Evolutionary conservation across 495 filamentous ascomycete species (phyloP).

Genomic region (Penicillium longicatenatum): DNA sequence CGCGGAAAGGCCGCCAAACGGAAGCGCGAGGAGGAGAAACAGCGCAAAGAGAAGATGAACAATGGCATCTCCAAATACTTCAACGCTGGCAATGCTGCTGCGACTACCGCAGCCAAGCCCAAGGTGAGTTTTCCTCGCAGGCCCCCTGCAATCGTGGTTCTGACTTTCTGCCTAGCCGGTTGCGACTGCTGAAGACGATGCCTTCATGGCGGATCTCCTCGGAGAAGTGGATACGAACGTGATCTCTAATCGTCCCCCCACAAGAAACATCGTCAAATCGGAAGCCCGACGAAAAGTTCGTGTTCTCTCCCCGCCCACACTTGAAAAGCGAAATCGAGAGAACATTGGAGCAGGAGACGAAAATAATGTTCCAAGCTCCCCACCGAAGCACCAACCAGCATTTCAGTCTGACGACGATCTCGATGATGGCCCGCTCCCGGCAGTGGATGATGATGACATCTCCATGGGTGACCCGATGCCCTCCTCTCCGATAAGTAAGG

Average conservation of each 20-base stretch:
- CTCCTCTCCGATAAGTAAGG: conserved; percentile 85
- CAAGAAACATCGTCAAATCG: conserved; percentile 67
- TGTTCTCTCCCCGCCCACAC: conserved; percentile 72
- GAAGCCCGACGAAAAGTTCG: conserved; percentile 76
- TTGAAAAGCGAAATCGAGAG: conserved; percentile 49
- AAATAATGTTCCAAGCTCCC: conserved; percentile 40
- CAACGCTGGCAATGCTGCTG: conserved; percentile 63
- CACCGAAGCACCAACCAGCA: conserved; percentile 36
- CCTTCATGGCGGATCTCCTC: conserved; percentile 81
- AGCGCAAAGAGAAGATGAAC: conserved; percentile 82
- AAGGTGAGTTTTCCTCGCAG: conserved; percentile 59
- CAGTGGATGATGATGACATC: conserved; percentile 60
- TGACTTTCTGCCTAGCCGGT: conserved; percentile 34
- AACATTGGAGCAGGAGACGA: conserved; percentile 45
- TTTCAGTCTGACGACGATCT: conserved; percentile 43
- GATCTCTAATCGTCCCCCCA: conserved; percentile 54
- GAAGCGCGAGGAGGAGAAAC: conserved; percentile 86
- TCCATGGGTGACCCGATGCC: conserved; percentile 84
- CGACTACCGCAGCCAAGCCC: conserved; percentile 67
- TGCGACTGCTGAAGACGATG: conserved; percentile 79
- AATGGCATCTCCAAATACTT: conserved; percentile 94
- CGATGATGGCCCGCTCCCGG: conserved; percentile 57
- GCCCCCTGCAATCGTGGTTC: background rate
- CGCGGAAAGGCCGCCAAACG: conserved; percentile 78
- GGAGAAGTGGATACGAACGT: conserved; percentile 87